Conservation (phyloP, 345 rosid species). For the Aurinia saxatilis region DNA sequence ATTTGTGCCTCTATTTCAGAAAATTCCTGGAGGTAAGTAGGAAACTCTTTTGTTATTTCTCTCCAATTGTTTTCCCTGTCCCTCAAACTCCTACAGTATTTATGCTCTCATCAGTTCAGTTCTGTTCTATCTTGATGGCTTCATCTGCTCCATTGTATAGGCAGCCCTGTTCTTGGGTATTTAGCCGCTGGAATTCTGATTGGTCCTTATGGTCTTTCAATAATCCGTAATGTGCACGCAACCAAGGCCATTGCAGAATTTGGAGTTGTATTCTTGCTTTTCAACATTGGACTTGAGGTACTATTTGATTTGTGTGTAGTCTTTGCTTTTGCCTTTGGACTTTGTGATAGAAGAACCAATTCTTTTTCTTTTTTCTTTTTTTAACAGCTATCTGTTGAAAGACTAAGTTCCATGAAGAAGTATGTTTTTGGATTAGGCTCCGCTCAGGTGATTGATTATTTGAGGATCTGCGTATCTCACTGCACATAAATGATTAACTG, state of each 20-base stretch:
- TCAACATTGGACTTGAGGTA: constrained; percentile 99
- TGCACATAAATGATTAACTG: not conserved
- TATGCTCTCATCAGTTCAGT: constrained; percentile 12
- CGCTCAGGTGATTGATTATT: constrained; percentile 61
- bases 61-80: not conserved
- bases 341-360: constrained; percentile 15
- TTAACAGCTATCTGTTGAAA: constrained; percentile 94
- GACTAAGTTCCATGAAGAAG: constrained; percentile 99
- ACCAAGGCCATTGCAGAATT: constrained; percentile 99
- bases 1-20: constrained; percentile 97
- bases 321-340: constrained; percentile 14
- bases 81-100: not conserved
- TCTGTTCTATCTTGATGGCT: constrained; percentile 25
- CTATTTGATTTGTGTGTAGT: not conserved
- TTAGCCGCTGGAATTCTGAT: constrained; percentile 98
- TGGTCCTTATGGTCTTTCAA: constrained; percentile 96
- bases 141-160: constrained; percentile 48
- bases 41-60: not conserved
- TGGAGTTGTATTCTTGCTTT: constrained; percentile 96
- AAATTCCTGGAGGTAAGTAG: constrained; percentile 89
- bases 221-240: constrained; percentile 93
- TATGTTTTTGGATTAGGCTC: constrained; percentile 98
- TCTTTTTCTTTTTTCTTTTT: constrained; percentile 29
- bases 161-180: constrained; percentile 99
- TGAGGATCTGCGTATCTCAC: too few relatives aligned